Evolutionary conservation across 2,329 filamentous ascomycete genomes (phyloP).

Genomic region (Pseudogymnoascus sp.): DNA sequence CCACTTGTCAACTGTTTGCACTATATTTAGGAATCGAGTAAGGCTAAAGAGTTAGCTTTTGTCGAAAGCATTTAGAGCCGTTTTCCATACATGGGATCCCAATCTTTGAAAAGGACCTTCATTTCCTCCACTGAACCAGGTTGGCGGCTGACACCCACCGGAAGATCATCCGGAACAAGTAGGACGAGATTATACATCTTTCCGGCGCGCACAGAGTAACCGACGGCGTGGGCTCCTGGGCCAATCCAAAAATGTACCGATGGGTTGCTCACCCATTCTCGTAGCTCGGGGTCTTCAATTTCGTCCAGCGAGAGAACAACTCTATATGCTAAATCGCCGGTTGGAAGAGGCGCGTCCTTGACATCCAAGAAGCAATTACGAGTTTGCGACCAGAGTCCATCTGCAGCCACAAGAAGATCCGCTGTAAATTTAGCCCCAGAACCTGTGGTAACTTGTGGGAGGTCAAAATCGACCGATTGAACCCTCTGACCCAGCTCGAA

Average conservation of each 20-base stretch:
- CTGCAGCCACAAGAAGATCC: slow-evolving; percentile 34
- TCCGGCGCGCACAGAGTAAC: slow-evolving; percentile 37
- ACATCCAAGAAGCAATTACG: slow-evolving; percentile 33
- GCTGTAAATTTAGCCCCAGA: slow-evolving; percentile 21
- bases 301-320: slow-evolving; percentile 36
- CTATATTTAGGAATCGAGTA: slow-evolving; percentile 46
- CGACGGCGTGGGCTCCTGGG: slow-evolving; percentile 41
- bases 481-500: slow-evolving; percentile 33
- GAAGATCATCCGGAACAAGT: slow-evolving; percentile 30
- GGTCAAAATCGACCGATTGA: slow-evolving; percentile 22
- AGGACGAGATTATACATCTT: slow-evolving; percentile 40
- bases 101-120: slow-evolving; percentile 33
- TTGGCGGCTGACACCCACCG: slow-evolving; percentile 29
- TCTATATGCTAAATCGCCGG: slow-evolving; percentile 38
- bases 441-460: slow-evolving; percentile 19
- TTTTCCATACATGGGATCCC: slow-evolving; percentile 30
- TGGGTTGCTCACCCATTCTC: slow-evolving; percentile 30
- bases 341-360: slow-evolving; percentile 39
- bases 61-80: not conserved
- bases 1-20: slow-evolving; percentile 28
- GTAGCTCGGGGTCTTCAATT: slow-evolving; percentile 35
- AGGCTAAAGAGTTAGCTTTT: slow-evolving; percentile 41
- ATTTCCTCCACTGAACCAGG: slow-evolving; percentile 36
- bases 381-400: slow-evolving; percentile 34
- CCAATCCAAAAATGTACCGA: slow-evolving; percentile 41